Conservation (phyloP, 768 basidiomycete species). For the Holtermanniella nyarrowii region DNA sequence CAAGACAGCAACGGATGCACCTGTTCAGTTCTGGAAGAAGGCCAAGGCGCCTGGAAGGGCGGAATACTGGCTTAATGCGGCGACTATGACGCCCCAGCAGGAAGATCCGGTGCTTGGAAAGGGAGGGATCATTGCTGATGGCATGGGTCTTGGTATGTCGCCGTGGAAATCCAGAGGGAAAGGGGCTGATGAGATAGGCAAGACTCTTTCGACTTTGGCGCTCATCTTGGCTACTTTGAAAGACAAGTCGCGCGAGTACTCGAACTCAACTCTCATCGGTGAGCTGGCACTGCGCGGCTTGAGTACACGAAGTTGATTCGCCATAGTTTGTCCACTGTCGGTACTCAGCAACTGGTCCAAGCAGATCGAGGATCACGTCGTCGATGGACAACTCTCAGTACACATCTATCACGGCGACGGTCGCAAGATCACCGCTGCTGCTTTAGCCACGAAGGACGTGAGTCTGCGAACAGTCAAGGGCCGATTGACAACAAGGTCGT, state of each 20-base stretch:
- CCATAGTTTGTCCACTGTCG: slow-evolving; percentile 27
- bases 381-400: slow-evolving; percentile 11
- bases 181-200: slow-evolving; percentile 48
- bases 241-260: slow-evolving; percentile 51
- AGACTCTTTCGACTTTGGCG: slow-evolving; percentile 80
- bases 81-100: slow-evolving; percentile 65
- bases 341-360: slow-evolving; percentile 37
- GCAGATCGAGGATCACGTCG: slow-evolving; percentile 28
- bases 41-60: neutral
- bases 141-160: slow-evolving; percentile 61
- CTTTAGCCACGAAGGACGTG: slow-evolving; percentile 7
- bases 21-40: slow-evolving; percentile 79
- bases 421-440: neutral
- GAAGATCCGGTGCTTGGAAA: slow-evolving; percentile 56
- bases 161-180: slow-evolving; percentile 1
- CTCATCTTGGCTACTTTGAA: slow-evolving; percentile 66
- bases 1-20: slow-evolving; percentile 53
- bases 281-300: slow-evolving; percentile 16
- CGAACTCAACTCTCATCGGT: slow-evolving; percentile 72
- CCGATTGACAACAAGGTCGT: slow-evolving; percentile 13
- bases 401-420: slow-evolving; percentile 26
- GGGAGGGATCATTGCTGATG: slow-evolving; percentile 82
- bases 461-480: slow-evolving; percentile 5
- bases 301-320: neutral
- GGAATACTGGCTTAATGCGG: slow-evolving; percentile 67